A percentile compares a stretch with the other conserved stretches of the same genome.
These are phyloP conservation scores for Ustilago nuda DNA, from an alignment of 1,284 basidiomycete species.

Conservation along the genomic window DNA sequence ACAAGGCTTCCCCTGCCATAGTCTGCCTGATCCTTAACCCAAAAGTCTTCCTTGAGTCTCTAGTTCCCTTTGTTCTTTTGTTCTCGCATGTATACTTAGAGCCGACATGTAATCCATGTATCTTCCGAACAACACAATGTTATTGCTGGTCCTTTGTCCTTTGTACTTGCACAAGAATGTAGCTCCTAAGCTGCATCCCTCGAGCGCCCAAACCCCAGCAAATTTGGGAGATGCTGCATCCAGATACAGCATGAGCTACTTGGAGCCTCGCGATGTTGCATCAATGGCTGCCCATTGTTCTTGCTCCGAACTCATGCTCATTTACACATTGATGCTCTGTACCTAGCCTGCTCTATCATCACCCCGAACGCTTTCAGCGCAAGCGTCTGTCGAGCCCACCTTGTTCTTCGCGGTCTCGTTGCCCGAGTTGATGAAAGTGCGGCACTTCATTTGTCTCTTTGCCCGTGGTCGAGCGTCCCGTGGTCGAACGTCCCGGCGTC, in stretches of 20 bases:
- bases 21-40: neutral
- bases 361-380: neutral
- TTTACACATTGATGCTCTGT: neutral
- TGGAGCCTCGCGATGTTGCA: neutral
- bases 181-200: no score
- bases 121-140: neutral
- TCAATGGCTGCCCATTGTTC: slow-evolving; percentile 5
- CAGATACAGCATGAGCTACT: neutral
- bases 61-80: neutral
- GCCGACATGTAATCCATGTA: neutral
- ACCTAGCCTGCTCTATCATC: neutral
- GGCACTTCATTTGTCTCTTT: slow-evolving; percentile 3
- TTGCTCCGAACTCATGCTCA: neutral
- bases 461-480: neutral
- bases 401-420: neutral
- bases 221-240: neutral
- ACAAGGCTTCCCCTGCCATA: neutral
- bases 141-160: neutral
- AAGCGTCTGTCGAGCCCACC: neutral
- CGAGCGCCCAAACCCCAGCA: no score
- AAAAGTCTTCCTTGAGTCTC: neutral
- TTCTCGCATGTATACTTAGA: no score
- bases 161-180: neutral
- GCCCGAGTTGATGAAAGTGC: neutral
- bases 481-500: neutral